Percentiles rank a stretch among this genome's conserved stretches.
Conservation (phyloP, 495 filamentous ascomycete genomes). For the Rhizodiscina lignyota region DNA sequence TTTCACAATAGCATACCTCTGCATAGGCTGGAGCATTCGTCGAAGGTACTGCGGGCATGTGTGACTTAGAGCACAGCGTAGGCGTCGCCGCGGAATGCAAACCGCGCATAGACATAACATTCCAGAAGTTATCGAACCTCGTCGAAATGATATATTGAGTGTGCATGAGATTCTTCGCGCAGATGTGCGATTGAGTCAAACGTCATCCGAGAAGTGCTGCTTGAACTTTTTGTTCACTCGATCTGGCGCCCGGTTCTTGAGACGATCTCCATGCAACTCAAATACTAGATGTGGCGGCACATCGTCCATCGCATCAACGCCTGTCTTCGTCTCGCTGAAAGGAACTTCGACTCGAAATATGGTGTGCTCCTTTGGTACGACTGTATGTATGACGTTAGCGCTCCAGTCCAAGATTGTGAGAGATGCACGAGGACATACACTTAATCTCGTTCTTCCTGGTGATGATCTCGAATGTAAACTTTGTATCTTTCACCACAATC, state of each 20-base stretch:
- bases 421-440: slow-evolving; percentile 26
- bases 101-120: too few species aligned
- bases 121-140: too few species aligned
- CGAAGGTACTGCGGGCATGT: too few species aligned
- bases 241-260: slow-evolving; percentile 67
- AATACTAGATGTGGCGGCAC: slow-evolving; percentile 41
- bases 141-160: too few species aligned
- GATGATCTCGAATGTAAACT: slow-evolving; percentile 71
- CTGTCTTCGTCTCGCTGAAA: slow-evolving; percentile 15
- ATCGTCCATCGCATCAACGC: neutral
- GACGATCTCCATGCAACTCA: slow-evolving; percentile 77
- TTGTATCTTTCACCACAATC: slow-evolving; percentile 78
- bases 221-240: slow-evolving; percentile 87
- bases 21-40: too few species aligned
- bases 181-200: slow-evolving; percentile 6
- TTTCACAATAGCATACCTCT: too few species aligned
- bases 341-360: slow-evolving; percentile 67
- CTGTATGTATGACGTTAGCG: slow-evolving; percentile 13
- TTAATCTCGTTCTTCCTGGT: slow-evolving; percentile 45
- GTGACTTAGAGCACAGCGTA: too few species aligned
- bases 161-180: too few species aligned
- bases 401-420: neutral
- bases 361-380: slow-evolving; percentile 76
- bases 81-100: too few species aligned
- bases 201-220: slow-evolving; percentile 19